phyloP scores from a whole-genome alignment of 1,139 yeast genomes.

The Eremothecium cymbalariae region DNA sequence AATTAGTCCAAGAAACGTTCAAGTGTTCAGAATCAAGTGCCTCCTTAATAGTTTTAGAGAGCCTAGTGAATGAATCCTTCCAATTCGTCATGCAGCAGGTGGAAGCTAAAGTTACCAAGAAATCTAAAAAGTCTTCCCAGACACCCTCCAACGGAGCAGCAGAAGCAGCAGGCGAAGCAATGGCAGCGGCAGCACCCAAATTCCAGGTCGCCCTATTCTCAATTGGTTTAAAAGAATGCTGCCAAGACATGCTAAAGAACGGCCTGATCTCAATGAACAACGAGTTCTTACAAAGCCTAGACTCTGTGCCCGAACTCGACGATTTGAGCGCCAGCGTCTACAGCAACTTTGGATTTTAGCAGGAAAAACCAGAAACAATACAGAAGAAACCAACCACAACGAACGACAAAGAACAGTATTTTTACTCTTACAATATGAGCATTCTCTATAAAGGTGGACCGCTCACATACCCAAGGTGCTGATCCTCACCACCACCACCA shows the following conservation, averaged over 20 bases:
- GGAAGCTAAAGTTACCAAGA: constrained; percentile 23
- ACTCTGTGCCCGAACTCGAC: constrained; percentile 59
- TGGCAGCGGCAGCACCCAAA: constrained; percentile 11
- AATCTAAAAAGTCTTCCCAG: constrained; percentile 9
- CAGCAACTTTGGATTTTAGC: constrained; percentile 55
- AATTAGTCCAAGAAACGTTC: constrained; percentile 42
- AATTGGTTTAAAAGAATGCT: constrained; percentile 25
- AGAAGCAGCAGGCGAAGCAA: constrained; percentile 12
- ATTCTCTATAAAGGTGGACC: too few relatives aligned
- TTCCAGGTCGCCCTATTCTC: constrained; percentile 27
- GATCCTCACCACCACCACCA: too few relatives aligned
- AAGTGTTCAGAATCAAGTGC: constrained; percentile 29
- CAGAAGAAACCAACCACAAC: too few relatives aligned
- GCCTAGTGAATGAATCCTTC: constrained; percentile 24
- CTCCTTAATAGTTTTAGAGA: constrained; percentile 23
- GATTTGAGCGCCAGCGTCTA: constrained; percentile 88
- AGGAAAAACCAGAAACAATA: neutral
- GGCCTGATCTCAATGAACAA: constrained; percentile 38
- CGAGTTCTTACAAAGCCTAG: constrained; percentile 35
- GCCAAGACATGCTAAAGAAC: constrained; percentile 50
- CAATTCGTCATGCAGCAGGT: constrained; percentile 23
- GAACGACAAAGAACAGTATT: too few relatives aligned
- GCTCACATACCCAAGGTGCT: too few relatives aligned
- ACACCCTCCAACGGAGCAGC: constrained; percentile 10
- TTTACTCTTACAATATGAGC: too few relatives aligned